Evolutionary conservation across 2,329 filamentous ascomycete genomes (phyloP).

Genomic region (Claviceps humidiphila): DNA sequence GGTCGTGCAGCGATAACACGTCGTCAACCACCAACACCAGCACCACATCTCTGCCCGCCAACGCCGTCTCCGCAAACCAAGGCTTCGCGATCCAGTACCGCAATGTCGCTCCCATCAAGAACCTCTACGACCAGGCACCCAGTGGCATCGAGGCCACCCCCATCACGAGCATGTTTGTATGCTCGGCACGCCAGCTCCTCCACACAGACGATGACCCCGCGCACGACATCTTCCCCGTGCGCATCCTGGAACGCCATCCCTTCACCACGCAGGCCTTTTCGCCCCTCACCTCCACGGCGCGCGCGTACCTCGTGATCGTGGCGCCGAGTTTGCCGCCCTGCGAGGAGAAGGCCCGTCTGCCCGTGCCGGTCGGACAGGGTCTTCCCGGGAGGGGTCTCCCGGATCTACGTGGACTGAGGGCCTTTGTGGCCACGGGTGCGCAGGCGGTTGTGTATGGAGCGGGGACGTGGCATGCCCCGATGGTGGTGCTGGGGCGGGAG

Average conservation of each 20-base stretch:
- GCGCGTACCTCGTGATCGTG: slow-evolving; percentile 72
- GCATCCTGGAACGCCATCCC: slow-evolving; percentile 78
- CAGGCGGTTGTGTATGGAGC: slow-evolving; percentile 87
- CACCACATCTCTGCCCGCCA: slow-evolving; percentile 13
- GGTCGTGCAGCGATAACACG: slow-evolving; percentile 24
- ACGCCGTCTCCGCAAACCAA: slow-evolving; percentile 61
- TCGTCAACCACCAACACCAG: slow-evolving; percentile 16
- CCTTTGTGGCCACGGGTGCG: slow-evolving; percentile 63
- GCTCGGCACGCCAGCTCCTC: slow-evolving; percentile 29
- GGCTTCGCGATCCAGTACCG: slow-evolving; percentile 79
- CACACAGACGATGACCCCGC: slow-evolving; percentile 5
- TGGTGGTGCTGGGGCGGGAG: slow-evolving; percentile 63
- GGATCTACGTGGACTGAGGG: slow-evolving; percentile 55
- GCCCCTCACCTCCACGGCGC: slow-evolving; percentile 46
- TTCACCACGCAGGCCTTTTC: slow-evolving; percentile 91
- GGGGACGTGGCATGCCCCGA: slow-evolving; percentile 92
- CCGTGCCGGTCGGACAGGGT: slow-evolving; percentile 17
- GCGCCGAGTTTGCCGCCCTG: slow-evolving; percentile 55
- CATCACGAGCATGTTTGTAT: slow-evolving; percentile 82
- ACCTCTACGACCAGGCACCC: slow-evolving; percentile 56
- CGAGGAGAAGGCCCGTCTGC: slow-evolving; percentile 12
- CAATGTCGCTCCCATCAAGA: slow-evolving; percentile 58
- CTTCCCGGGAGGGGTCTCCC: slow-evolving; percentile 54
- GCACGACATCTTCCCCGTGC: slow-evolving; percentile 39
- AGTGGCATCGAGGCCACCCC: slow-evolving; percentile 36